Evolutionary conservation across 2,329 filamentous ascomycete genomes (phyloP), one percentile per base, ranked within the genome.

Genomic region (Xylaria sp.): DNA sequence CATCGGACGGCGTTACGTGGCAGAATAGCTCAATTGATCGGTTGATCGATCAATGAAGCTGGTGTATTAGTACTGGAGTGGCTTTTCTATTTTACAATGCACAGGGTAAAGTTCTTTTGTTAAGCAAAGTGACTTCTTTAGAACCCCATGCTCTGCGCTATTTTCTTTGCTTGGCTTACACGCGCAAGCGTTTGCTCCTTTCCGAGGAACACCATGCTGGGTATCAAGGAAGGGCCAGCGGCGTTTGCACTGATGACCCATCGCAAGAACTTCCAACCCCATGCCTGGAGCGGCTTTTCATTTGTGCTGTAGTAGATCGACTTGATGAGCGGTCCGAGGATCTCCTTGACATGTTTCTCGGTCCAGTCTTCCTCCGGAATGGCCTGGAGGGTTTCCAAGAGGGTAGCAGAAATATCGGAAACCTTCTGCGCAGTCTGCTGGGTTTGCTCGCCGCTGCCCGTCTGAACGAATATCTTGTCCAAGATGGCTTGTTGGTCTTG

Each of bases 1-100:
- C 71, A 72, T 72, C 66, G 58, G 61, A 62, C 59, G 71, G 71
- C 69, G 71, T 72, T 72, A 54, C 44, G 37, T 58, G 59, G 53
- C 50, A 46, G 54, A 47, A 35, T 37, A 13, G 46, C 35, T 51
- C 49, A 46, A 6, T 46, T 7, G 58, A 58, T 57, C 19, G 50
- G 62, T 56, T 55, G 39, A 59, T 59, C 39, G 37, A 57, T 53
- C 56, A 55, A 54, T 53, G 42, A 57, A 39, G 18, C n/a, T 53
- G 56, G 19, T 65, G 56, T 57, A 42, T 9, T 65, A 58, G 60
- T 63, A 68, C 62, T 68, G 63, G 59, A 54, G 62, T 60, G 37
- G 8, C 8, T 13, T 42, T 63, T 48, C 58, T 55, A 60, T 34
- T 44, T 54, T 52, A 13, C 48, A 53, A 52, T 58, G 51, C 13